Evolutionary conservation across 202 grass and related monocot genomes (phyloP).

Genomic region (Hordeum pubiflorum): DNA sequence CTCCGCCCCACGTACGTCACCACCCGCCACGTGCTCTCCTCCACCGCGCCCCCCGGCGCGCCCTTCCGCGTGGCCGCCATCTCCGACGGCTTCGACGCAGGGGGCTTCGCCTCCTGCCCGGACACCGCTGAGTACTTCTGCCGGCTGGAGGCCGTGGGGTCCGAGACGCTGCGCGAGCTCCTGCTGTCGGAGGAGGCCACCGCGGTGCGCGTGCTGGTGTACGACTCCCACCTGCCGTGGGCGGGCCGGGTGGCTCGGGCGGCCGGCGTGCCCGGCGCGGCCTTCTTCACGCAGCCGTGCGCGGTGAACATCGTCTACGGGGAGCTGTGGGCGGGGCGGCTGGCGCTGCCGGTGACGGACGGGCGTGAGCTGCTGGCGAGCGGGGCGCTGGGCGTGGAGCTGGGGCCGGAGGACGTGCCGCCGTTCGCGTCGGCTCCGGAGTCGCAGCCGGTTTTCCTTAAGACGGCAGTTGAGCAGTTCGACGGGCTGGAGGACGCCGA

Average conservation of each 20-base stretch:
- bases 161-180: conserved; percentile 14
- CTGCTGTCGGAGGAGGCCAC: conserved; percentile 3
- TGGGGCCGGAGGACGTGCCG: not conserved
- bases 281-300: conserved; percentile 51
- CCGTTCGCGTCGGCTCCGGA: not conserved
- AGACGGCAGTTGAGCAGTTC: conserved; percentile 20
- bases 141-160: not conserved
- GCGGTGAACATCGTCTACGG: conserved; percentile 12
- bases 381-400: not conserved
- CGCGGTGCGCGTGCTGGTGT: conserved; percentile 29
- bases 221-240: conserved; percentile 37
- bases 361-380: not conserved
- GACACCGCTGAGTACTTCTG: not conserved
- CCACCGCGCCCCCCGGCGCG: not conserved
- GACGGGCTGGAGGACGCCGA: conserved; percentile 18
- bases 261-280: not conserved
- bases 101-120: not conserved
- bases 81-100: conserved; percentile 36
- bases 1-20: conserved; percentile 26
- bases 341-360: conserved; percentile 21
- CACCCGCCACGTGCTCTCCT: conserved; percentile 18
- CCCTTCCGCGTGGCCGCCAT: conserved; percentile 28
- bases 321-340: not conserved
- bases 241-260: conserved; percentile 18
- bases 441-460: not conserved